Conservation (phyloP, 306 rosid genomes). For the Vigna radiata region DNA sequence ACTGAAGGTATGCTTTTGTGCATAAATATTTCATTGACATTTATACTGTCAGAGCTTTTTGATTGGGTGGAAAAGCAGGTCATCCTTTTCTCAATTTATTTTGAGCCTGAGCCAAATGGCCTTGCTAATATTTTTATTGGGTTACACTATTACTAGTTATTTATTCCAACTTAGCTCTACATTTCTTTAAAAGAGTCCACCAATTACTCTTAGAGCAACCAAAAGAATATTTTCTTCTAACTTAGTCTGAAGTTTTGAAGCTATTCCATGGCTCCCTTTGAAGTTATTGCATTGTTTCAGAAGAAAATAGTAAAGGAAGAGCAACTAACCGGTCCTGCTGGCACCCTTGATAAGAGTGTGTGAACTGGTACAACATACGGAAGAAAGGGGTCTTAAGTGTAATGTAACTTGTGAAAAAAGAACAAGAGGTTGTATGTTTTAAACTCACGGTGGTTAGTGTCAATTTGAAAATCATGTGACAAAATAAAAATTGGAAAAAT, state of each 20-base stretch:
- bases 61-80: neutral
- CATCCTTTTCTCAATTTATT: neutral
- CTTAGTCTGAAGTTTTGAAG: constrained; percentile 17
- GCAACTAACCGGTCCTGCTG: neutral
- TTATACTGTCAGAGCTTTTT: constrained; percentile 9
- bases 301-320: constrained; percentile 35
- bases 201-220: constrained; percentile 8
- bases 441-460: constrained; percentile 12
- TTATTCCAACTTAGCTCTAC: neutral
- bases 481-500: neutral
- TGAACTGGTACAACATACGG: neutral
- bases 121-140: neutral
- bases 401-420: neutral
- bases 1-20: constrained; percentile 58
- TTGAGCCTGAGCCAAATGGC: constrained; percentile 3
- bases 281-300: constrained; percentile 26
- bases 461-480: constrained; percentile 12
- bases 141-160: neutral
- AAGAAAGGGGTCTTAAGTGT: neutral
- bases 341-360: constrained; percentile 10
- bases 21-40: constrained; percentile 13
- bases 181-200: constrained; percentile 14
- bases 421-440: neutral
- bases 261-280: neutral
- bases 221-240: constrained; percentile 24